Base-by-base conservation (phyloP, 192 early-diverging fungal genomes). In the Linnemannia elongata region DNA sequence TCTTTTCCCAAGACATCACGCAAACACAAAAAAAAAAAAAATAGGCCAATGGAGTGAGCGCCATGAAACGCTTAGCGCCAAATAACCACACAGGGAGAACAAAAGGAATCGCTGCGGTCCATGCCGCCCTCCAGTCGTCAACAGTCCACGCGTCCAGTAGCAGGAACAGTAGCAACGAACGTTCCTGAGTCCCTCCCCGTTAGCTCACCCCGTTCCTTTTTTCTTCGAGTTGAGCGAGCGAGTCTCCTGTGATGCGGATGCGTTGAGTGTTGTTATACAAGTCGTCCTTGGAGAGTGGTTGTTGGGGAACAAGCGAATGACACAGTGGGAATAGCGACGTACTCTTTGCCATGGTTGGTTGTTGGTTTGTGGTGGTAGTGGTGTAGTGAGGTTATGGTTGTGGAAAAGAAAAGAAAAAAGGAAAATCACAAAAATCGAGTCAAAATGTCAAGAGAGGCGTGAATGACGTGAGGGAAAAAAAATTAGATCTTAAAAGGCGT, bases 301-400 rank as follows among this genome's bases (percentile, higher is more conserved):
- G 60, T 33, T 35, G n/a, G 60, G 24, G 60, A 66, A 33, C 27
- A 66, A 66, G 27, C 33, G 27, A 13, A 66, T 15, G 27, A 66
- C 8, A 39, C 63, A 38, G 17, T 5, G 12, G 3, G 42, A 22
- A 33, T 52, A 20, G 49, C 18, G 49, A 78, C 77, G 52, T 78
- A 78, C 77, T 69, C 55, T 78, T 78, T 44, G 77, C 77, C 77
- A 78, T 78, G 69, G 75, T 41, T 76, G 33, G 15, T 20, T 77
- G 15, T 9, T 76, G 13, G 47, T 60, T 75, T 36, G 17, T 47
- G 2, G 22, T 45, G 5, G 44, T 45, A 2, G 18, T 38, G 15
- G 42, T 73, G 38, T 12, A 4, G 42, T 45, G 60, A 33, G 27
- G 30, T 33, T 33, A 12, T 66, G 60, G 47, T 17, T 33, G 54